phyloP scores from a whole-genome alignment of 345 rosid genomes.

The Odontarrhena argentea region DNA sequence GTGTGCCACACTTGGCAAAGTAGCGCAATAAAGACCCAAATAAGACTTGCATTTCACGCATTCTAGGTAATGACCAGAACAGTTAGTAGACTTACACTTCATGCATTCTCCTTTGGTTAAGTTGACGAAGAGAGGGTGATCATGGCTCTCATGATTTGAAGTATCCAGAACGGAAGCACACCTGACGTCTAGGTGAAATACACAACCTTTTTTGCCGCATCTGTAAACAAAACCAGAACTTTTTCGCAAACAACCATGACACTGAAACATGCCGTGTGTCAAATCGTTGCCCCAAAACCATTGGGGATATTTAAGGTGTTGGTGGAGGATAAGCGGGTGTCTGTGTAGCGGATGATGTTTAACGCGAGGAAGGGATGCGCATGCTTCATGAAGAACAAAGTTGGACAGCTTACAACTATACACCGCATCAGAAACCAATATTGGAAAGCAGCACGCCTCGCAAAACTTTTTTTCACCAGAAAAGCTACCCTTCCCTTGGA shows the following conservation, averaged over 20 bases:
- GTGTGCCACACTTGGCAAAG: neutral
- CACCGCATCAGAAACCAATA: neutral
- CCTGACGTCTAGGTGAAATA: neutral
- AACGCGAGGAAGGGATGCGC: neutral
- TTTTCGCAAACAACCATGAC: no score
- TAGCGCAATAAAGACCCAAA: constrained; percentile 14
- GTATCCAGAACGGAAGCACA: neutral
- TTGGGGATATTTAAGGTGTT: no score
- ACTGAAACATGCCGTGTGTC: no score
- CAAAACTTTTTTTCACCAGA: neutral
- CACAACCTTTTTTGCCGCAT: neutral
- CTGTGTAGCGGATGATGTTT: neutral
- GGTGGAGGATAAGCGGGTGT: constrained; percentile 2
- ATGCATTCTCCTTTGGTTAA: neutral
- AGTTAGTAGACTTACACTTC: neutral
- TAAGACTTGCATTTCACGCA: neutral
- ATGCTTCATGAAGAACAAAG: neutral
- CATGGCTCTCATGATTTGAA: neutral
- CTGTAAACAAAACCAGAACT: neutral
- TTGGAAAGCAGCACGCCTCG: neutral
- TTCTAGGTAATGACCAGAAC: neutral
- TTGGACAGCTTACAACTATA: neutral
- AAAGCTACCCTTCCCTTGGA: neutral
- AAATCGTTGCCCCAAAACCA: no score
- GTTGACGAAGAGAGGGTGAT: neutral